Conservation (phyloP, 2,329 filamentous ascomycete genomes). For the Anthostomella pinea region DNA sequence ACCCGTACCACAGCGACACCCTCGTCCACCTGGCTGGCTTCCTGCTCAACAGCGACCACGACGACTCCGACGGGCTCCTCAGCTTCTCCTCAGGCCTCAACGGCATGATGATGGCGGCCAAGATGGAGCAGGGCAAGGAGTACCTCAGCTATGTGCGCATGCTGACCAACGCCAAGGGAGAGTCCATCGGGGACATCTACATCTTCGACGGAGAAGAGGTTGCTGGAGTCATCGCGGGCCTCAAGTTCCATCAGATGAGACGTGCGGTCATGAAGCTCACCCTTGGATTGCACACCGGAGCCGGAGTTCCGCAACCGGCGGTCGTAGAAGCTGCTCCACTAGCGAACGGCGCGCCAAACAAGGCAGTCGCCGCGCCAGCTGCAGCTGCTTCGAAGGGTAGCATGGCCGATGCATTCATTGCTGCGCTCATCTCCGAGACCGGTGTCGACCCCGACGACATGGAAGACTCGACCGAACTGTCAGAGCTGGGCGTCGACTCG, state of each 20-base stretch:
- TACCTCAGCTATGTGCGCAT: slow-evolving; percentile 20
- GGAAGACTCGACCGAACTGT: slow-evolving; percentile 16
- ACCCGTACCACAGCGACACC: slow-evolving; percentile 21
- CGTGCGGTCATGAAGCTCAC: slow-evolving; percentile 15
- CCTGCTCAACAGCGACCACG: slow-evolving; percentile 14
- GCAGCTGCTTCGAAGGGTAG: not conserved
- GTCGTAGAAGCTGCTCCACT: no score
- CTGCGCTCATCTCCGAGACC: slow-evolving; percentile 21
- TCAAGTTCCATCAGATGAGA: slow-evolving; percentile 17
- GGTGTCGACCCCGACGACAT: slow-evolving; percentile 20
- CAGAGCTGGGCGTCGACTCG: slow-evolving; percentile 27
- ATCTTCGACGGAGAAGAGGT: slow-evolving; percentile 16
- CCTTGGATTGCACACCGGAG: slow-evolving; percentile 9
- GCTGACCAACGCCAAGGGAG: slow-evolving; percentile 12
- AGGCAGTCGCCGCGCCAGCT: not conserved
- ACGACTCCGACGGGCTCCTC: slow-evolving; percentile 7
- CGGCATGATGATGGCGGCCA: slow-evolving; percentile 14
- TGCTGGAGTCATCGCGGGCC: slow-evolving; percentile 13
- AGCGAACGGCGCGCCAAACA: no score
- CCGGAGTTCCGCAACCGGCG: no score
- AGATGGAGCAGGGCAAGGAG: slow-evolving; percentile 11
- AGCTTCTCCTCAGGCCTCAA: slow-evolving; percentile 21
- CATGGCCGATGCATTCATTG: slow-evolving; percentile 12
- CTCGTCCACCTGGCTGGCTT: slow-evolving; percentile 22
- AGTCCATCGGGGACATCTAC: slow-evolving; percentile 16